Base-by-base conservation (phyloP, 495 filamentous ascomycete species). In the Glonium stellatum region DNA sequence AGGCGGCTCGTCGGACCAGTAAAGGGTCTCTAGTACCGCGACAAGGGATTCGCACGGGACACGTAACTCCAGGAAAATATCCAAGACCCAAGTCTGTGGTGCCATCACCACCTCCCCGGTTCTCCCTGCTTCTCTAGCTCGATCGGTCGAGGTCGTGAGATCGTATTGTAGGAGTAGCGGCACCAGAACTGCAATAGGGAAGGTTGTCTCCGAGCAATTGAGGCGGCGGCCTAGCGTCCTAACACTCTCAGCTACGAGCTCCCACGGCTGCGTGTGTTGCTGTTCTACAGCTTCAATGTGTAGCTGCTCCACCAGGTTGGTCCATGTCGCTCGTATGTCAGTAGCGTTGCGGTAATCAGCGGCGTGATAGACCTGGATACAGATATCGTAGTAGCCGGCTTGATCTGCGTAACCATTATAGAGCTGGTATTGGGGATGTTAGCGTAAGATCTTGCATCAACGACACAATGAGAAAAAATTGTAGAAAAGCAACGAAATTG, bases 371-470 rank as follows among this genome's bases (percentile, higher is more conserved):
- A 97, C 95, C 53, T 88, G 79, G 22, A 99, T 83, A 71, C 87
- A 95, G 57, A 99, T 83, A 69, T 97, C 93, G 74, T 87, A 88
- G 77, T 97, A 99, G 55, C 80, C 81, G 6, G 86, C 92, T 64
- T 87, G 84, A 66, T 97, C 92, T 58, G 89, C 87, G 69, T 88
- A 97, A 54, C 80, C 73, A 70, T 99, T 96, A 78, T 86, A 99
- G 36, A 99, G 84, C 89, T 96, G 62, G 27, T 6, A 6, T 10
- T 34, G 19, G 44, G 55, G 55, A 18, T 55, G 34, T 65, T 44
- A 61, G 61, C 49, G 59, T 18, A 1, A 15, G 21, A 52, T 2
- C 8, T 37, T 36, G 37, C 21, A 25, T 9, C 19, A 6, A 31
- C 3, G 48, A 27, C 0, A 51, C 18, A 23, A 25, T 10, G 18